Evolutionary conservation across 495 filamentous ascomycete genomes (phyloP), one percentile per base, ranked within the genome.

Genomic region (Hypoxylon intermedium): DNA sequence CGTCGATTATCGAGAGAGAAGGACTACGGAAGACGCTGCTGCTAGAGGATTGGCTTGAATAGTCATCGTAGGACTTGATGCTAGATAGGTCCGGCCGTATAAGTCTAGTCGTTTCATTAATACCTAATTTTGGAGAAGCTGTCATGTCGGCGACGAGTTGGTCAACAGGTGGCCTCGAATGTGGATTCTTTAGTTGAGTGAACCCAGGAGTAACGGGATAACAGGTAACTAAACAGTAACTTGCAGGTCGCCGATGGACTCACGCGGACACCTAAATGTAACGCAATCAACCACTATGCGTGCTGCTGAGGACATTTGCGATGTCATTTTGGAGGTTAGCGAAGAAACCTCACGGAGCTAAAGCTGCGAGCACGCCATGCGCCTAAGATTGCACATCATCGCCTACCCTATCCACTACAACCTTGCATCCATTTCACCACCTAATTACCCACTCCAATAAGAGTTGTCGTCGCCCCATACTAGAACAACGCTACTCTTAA

Each of bases 281-380:
- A n/a, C n/a, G n/a, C n/a, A n/a, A n/a, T n/a, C n/a, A n/a, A 20
- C 40, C 21, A 31, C 20, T 33, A 7, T 23, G 33, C 33, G 15
- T 30, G 18, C 40, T 9, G 30, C n/a, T 44, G 5, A 26, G 23
- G 3, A 43, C 33, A 12, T 24, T 6, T n/a, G 11, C 3, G 33
- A 28, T 16, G 18, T 9, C 13, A 55, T 55, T 28, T 43, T 24
- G 26, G 9, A 21, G 26, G 23, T 9, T 3, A 4, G 20, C n/a
- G 9, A 13, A 40, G 41, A 44, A 38, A 5, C 6, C 23, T 40
- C 6, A 20, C n/a, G 49, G 16, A 44, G 33, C 24, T 48, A 21
- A 38, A 60, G 9, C 23, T 23, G 36, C n/a, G 12, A 65, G 56
- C 62, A 60, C 62, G 57, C 12, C 56, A 60, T 61, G 34, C 2